Percentiles rank a stretch among this genome's conserved stretches.
Evolutionary conservation across 2,329 filamentous ascomycete genomes (phyloP).

Genomic region (Dactylellina haptotyla): DNA sequence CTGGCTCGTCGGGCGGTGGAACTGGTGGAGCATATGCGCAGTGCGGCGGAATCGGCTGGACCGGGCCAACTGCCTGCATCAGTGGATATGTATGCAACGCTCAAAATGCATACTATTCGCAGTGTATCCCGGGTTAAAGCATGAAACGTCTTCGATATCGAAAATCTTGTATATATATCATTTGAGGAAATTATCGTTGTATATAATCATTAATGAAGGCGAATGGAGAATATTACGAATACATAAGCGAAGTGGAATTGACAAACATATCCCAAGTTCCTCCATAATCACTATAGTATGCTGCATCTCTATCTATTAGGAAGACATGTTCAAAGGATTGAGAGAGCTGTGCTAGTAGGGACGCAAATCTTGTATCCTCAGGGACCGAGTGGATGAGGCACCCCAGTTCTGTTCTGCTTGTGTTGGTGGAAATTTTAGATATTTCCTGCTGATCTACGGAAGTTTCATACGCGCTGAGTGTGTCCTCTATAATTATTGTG

Average conservation of each 20-base stretch:
- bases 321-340: constrained; percentile 20
- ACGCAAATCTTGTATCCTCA: background rate
- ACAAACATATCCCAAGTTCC: constrained; percentile 23
- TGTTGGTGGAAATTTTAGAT: constrained; percentile 3
- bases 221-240: background rate
- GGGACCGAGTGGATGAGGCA: constrained; percentile 25
- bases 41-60: constrained; percentile 61
- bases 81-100: constrained; percentile 54
- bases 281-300: constrained; percentile 15
- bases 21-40: constrained; percentile 15
- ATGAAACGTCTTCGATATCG: background rate
- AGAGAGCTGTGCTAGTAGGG: background rate
- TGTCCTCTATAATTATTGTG: constrained; percentile 20
- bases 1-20: constrained; percentile 6
- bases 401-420: constrained; percentile 7
- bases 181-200: background rate
- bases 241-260: constrained; percentile 24
- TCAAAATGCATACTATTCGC: constrained; percentile 56
- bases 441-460: constrained; percentile 7
- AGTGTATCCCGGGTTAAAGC: constrained; percentile 55
- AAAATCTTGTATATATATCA: constrained; percentile 14
- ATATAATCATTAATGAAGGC: constrained; percentile 15
- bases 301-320: constrained; percentile 6
- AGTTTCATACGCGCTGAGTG: background rate
- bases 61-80: constrained; percentile 55